Conservation (phyloP, 2,329 filamentous ascomycete species). For the Fusarium austroafricanum region DNA sequence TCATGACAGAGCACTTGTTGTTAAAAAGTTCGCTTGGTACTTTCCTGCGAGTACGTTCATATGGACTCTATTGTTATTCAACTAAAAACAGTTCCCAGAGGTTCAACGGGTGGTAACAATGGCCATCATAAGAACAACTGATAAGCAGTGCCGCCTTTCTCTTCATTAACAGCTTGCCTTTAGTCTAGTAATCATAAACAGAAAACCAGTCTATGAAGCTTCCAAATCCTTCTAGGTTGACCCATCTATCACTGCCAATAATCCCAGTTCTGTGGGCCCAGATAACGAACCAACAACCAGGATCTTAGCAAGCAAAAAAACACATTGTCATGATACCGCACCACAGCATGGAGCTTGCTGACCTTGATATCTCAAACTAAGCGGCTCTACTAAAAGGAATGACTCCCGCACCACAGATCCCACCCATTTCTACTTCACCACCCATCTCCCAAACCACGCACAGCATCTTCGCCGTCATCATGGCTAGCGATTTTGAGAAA, state of each 20-base stretch:
- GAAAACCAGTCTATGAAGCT: slow-evolving; percentile 6
- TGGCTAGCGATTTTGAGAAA: slow-evolving; percentile 58
- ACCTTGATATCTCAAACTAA: slow-evolving; percentile 5
- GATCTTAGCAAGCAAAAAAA: slow-evolving; percentile 29
- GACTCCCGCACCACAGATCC: slow-evolving; percentile 36
- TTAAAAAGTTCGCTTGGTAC: background rate
- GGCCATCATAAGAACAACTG: background rate
- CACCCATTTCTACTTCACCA: slow-evolving; percentile 34
- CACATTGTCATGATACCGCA: slow-evolving; percentile 34
- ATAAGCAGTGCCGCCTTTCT: background rate
- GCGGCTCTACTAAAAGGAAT: slow-evolving; percentile 22
- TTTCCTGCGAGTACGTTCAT: background rate
- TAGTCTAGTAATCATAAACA: background rate
- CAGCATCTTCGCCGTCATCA: slow-evolving; percentile 27
- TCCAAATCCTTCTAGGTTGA: slow-evolving; percentile 17
- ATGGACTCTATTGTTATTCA: too few species aligned
- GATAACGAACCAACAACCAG: slow-evolving; percentile 17
- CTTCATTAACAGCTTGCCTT: background rate
- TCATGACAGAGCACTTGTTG: background rate
- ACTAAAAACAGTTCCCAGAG: background rate
- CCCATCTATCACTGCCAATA: slow-evolving; percentile 21
- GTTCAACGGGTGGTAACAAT: background rate
- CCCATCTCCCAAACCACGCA: slow-evolving; percentile 17
- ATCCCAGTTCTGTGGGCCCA: slow-evolving; percentile 36
- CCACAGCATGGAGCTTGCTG: slow-evolving; percentile 5